Evolutionary conservation across 768 basidiomycete genomes (phyloP).

Genomic region (Serendipita sp.): DNA sequence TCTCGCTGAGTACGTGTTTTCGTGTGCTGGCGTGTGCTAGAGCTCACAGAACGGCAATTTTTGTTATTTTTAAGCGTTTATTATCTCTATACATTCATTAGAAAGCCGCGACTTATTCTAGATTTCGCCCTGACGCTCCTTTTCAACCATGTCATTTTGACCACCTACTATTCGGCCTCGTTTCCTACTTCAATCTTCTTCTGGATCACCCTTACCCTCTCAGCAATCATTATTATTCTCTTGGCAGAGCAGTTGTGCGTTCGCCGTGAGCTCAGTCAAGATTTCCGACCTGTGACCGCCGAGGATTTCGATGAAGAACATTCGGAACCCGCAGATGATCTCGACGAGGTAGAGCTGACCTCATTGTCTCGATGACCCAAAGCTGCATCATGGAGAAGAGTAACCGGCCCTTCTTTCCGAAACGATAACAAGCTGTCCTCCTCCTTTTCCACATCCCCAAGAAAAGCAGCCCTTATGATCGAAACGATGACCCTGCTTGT

Average conservation of each 20-base stretch:
- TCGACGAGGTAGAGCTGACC: slow-evolving; percentile 3
- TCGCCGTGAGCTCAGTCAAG: slow-evolving; percentile 76
- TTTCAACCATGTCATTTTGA: slow-evolving; percentile 84
- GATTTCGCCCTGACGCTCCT: slow-evolving; percentile 85
- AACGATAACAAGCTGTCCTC: not conserved
- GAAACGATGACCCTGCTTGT: too few species aligned
- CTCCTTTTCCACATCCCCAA: slow-evolving; percentile 1
- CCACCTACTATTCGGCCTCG: slow-evolving; percentile 76
- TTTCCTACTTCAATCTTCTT: slow-evolving; percentile 85
- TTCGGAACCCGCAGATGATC: not conserved
- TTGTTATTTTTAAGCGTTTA: slow-evolving; percentile 36
- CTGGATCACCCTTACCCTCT: slow-evolving; percentile 64
- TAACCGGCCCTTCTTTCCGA: not conserved
- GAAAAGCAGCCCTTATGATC: not conserved
- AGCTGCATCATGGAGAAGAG: not conserved
- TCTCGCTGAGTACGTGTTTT: slow-evolving; percentile 58
- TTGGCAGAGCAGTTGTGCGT: slow-evolving; percentile 86
- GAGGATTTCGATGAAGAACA: not conserved
- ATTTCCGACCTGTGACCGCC: slow-evolving; percentile 25
- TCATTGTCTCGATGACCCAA: not conserved
- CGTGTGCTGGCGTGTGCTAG: not conserved
- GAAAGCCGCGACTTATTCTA: slow-evolving; percentile 83
- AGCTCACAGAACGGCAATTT: not conserved
- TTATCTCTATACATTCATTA: slow-evolving; percentile 74
- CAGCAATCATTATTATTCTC: slow-evolving; percentile 59